Conservation (phyloP, 352 stramenopile genomes). For the Globisporangium emineosum region DNA sequence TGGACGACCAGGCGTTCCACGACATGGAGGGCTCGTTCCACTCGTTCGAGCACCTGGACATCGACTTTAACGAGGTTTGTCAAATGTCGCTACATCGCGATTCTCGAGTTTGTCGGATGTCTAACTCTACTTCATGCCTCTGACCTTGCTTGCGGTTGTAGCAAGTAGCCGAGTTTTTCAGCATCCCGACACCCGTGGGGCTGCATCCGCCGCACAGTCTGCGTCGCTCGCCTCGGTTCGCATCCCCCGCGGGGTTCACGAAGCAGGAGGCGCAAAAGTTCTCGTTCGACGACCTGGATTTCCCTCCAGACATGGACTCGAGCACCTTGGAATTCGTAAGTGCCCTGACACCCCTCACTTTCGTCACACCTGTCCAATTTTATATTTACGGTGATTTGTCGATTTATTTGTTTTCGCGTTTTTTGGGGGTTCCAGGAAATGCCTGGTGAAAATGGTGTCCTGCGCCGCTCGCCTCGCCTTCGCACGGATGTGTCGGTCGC, state of each 20-base stretch:
- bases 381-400: background rate
- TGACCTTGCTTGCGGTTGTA: conserved; percentile 17
- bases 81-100: background rate
- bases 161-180: conserved; percentile 86
- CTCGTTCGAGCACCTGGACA: conserved; percentile 79
- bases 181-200: conserved; percentile 57
- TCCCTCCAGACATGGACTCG: conserved; percentile 70
- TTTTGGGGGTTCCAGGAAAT: too few species aligned
- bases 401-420: background rate
- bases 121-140: background rate
- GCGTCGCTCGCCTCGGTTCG: conserved; percentile 71
- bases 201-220: conserved; percentile 66
- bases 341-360: conserved; percentile 6
- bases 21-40: conserved; percentile 71
- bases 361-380: background rate
- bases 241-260: conserved; percentile 59
- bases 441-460: conserved; percentile 52
- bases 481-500: conserved; percentile 83
- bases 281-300: conserved; percentile 82
- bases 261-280: conserved; percentile 80
- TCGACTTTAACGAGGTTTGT: conserved; percentile 80
- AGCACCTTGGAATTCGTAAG: conserved; percentile 73
- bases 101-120: background rate
- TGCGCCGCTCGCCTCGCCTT: conserved; percentile 74
- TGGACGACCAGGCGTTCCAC: conserved; percentile 33